Conservation (phyloP, 306 rosid species). For the Fragaria nilgerrensis region DNA sequence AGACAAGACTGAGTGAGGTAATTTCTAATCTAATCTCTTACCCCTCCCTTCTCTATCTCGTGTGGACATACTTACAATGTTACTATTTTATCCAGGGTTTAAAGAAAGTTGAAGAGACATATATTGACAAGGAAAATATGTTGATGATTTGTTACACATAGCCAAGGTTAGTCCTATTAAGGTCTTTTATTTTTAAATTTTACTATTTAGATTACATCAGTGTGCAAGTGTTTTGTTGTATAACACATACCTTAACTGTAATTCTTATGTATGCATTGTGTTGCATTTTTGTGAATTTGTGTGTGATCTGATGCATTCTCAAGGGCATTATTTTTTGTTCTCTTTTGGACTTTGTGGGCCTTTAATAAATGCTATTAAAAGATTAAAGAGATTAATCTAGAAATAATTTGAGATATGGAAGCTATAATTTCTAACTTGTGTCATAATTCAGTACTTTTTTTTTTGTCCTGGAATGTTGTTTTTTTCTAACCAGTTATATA, state of each 20-base stretch:
- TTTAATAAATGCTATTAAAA: neutral
- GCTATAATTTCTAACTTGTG: neutral
- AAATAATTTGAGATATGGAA: neutral
- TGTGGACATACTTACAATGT: constrained; percentile 20
- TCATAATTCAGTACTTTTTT: neutral
- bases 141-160: constrained; percentile 72
- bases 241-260: neutral
- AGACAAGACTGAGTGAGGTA: constrained; percentile 71
- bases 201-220: neutral
- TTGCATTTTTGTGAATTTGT: neutral
- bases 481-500: constrained; percentile 13
- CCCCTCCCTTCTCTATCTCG: neutral
- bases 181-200: neutral
- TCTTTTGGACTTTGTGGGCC: neutral
- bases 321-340: neutral
- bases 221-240: neutral
- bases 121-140: constrained; percentile 50
- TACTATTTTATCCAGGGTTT: constrained; percentile 56
- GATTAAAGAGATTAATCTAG: neutral
- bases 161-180: constrained; percentile 65
- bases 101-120: constrained; percentile 69
- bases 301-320: neutral
- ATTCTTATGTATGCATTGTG: neutral
- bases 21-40: constrained; percentile 33
- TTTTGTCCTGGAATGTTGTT: neutral